phyloP scores from a whole-genome alignment of 176 grass and related monocot genomes.

The Aechmea fasciata region DNA sequence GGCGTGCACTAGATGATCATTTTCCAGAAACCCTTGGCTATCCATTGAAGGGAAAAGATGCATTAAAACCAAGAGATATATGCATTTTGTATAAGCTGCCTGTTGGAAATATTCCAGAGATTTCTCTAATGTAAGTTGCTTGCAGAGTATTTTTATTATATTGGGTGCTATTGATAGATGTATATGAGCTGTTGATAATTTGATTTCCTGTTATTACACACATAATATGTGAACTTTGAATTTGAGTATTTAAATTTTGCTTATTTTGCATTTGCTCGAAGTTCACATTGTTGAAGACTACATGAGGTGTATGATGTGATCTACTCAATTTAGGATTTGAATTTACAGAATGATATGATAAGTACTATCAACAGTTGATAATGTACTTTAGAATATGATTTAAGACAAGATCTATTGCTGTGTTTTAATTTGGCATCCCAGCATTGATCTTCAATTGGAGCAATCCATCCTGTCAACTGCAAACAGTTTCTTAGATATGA shows the following conservation, averaged over 20 bases:
- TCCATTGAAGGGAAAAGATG: constrained; percentile 25
- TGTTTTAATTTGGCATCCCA: no score
- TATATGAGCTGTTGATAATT: not conserved
- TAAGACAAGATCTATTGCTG: no score
- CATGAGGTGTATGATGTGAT: not conserved
- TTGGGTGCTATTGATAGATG: not conserved
- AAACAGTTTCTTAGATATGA: no score
- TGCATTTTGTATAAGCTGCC: constrained; percentile 42
- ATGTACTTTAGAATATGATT: no score
- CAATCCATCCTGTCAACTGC: no score
- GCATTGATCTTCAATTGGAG: no score
- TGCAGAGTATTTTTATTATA: not conserved
- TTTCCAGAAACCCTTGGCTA: constrained; percentile 16
- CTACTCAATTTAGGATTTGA: no score
- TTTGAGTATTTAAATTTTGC: not conserved
- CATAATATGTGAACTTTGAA: not conserved
- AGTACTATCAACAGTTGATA: no score
- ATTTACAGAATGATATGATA: no score
- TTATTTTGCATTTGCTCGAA: not conserved
- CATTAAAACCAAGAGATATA: constrained; percentile 29
- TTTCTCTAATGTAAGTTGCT: constrained; percentile 59
- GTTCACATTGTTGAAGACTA: not conserved
- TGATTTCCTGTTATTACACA: not conserved
- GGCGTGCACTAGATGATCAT: constrained; percentile 30
- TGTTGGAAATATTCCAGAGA: constrained; percentile 33